These are phyloP conservation scores for Dentipellis sp. DNA, from an alignment of 768 basidiomycete species.

Conservation along the genomic window DNA sequence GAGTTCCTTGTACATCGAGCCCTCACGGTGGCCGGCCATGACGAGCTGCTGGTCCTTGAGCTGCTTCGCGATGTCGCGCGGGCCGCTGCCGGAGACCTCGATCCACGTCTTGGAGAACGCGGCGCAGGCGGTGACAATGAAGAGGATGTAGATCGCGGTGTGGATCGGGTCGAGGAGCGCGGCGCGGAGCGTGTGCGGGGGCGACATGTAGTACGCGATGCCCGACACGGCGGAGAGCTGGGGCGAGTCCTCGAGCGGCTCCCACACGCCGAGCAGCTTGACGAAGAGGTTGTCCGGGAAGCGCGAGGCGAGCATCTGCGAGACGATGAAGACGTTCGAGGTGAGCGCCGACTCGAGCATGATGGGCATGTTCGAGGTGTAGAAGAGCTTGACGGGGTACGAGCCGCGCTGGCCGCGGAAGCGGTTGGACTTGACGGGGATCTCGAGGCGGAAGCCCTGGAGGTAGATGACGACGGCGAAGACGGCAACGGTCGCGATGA, in stretches of 20 bases:
- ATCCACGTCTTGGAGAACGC: slow-evolving; percentile 99
- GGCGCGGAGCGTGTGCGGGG: slow-evolving; percentile 87
- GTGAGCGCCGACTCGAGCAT: slow-evolving; percentile 95
- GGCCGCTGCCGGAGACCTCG: slow-evolving; percentile 93
- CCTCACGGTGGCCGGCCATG: slow-evolving; percentile 85
- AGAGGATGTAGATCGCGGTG: slow-evolving; percentile 81
- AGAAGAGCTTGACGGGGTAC: slow-evolving; percentile 98
- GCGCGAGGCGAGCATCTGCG: slow-evolving; percentile 87
- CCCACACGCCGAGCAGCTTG: slow-evolving; percentile 92
- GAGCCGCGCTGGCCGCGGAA: slow-evolving; percentile 94
- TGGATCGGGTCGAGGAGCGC: slow-evolving; percentile 91
- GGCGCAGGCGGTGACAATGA: slow-evolving; percentile 91
- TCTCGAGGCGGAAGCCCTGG: slow-evolving; percentile 98
- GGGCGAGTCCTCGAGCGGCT: slow-evolving; percentile 92
- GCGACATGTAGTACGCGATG: slow-evolving; percentile 96
- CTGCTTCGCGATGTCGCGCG: slow-evolving; percentile 93
- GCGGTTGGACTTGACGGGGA: slow-evolving; percentile 93
- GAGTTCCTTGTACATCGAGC: slow-evolving; percentile 98
- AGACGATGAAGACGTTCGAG: slow-evolving; percentile 91
- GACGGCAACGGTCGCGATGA: slow-evolving; percentile 84
- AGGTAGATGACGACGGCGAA: slow-evolving; percentile 96
- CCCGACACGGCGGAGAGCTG: slow-evolving; percentile 88
- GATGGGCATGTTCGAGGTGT: slow-evolving; percentile 99
- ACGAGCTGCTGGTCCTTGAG: slow-evolving; percentile 98
- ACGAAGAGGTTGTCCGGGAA: slow-evolving; percentile 92